A percentile compares a stretch with the other conserved stretches of the same genome.
Evolutionary conservation across 2,329 filamentous ascomycete species (phyloP).

Genomic region (Ophiocordyceps camponoti-floridani): DNA sequence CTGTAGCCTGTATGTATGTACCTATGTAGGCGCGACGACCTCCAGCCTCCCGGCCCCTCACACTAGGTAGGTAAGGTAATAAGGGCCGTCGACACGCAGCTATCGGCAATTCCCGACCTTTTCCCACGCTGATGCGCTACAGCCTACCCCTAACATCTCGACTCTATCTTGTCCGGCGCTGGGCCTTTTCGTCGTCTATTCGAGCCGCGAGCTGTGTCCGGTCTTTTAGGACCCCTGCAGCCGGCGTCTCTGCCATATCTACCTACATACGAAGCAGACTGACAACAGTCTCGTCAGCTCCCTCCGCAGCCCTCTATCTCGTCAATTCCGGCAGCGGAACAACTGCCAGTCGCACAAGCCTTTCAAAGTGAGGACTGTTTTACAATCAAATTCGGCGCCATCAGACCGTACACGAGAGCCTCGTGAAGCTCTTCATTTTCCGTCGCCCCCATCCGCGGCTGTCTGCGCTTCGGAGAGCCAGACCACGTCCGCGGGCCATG

Average conservation of each 20-base stretch:
- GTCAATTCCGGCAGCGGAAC: not conserved
- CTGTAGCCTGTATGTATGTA: no score
- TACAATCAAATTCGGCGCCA: no score
- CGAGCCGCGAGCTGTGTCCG: not conserved
- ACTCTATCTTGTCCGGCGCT: not conserved
- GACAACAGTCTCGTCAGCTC: no score
- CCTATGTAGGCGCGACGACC: no score
- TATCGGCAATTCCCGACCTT: not conserved
- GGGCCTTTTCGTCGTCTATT: not conserved
- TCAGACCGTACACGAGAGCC: no score
- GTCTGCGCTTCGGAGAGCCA: not conserved
- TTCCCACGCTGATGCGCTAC: not conserved
- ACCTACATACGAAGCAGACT: not conserved
- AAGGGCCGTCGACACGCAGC: no score
- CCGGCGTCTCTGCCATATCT: not conserved
- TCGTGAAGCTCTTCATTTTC: no score
- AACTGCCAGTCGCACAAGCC: not conserved
- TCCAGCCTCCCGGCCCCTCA: no score
- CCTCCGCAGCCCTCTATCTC: no score
- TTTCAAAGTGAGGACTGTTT: no score
- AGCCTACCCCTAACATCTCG: not conserved
- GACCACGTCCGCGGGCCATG: slow-evolving; percentile 10
- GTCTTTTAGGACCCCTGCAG: not conserved
- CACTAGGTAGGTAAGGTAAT: no score
- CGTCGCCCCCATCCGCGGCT: not conserved